phyloP scores from a whole-genome alignment of 2,329 filamentous ascomycete genomes.

The Venturia aucupariae region DNA sequence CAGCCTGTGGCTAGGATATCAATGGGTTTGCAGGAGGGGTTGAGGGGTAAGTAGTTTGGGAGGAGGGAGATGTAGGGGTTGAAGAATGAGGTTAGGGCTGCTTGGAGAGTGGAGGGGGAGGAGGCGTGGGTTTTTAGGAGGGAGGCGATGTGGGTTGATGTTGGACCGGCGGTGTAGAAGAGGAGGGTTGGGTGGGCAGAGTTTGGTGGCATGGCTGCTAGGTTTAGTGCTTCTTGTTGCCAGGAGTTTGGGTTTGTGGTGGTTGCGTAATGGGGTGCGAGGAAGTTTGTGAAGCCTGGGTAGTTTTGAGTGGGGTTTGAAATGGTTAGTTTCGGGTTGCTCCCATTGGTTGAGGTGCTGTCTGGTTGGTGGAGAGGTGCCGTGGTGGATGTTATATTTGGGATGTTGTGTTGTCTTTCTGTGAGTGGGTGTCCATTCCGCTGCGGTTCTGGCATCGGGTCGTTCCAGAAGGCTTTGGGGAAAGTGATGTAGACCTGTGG shows the following conservation, averaged over 20 bases:
- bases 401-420: background rate
- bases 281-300: slow-evolving; percentile 67
- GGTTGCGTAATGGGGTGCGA: slow-evolving; percentile 57
- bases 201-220: slow-evolving; percentile 53
- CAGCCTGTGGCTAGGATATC: slow-evolving; percentile 64
- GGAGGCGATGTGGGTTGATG: slow-evolving; percentile 39
- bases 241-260: slow-evolving; percentile 54
- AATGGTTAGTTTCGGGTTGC: background rate
- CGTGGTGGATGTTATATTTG: slow-evolving; percentile 14
- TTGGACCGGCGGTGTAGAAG: slow-evolving; percentile 65
- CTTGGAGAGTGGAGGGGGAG: slow-evolving; percentile 34
- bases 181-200: slow-evolving; percentile 70
- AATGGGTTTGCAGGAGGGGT: slow-evolving; percentile 51
- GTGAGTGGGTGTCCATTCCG: background rate
- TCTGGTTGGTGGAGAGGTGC: background rate
- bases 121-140: slow-evolving; percentile 23
- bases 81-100: slow-evolving; percentile 58
- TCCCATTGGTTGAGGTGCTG: background rate
- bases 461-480: slow-evolving; percentile 64
- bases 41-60: slow-evolving; percentile 51
- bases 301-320: background rate
- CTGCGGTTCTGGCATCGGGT: background rate
- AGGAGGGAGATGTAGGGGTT: slow-evolving; percentile 68
- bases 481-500: slow-evolving; percentile 47
- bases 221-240: slow-evolving; percentile 69